Base-by-base conservation (phyloP, 192 early-diverging fungal species). In the Mortierella hygrophila region DNA sequence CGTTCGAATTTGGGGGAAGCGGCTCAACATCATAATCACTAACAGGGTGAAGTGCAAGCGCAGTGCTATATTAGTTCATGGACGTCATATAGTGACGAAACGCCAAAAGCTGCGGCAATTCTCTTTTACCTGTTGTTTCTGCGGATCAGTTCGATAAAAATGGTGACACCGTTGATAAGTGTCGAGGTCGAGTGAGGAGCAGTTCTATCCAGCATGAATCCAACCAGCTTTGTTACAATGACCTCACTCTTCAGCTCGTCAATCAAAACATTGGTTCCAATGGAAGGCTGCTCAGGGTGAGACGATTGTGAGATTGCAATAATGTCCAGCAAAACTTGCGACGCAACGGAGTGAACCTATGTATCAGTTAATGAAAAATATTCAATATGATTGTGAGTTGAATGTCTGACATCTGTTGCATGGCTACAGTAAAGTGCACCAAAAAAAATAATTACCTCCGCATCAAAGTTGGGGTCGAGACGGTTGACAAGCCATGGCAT, bases 81-180 rank as follows among this genome's bases (percentile, higher is more conserved):
- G 16, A n/a, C 10, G 49, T 41, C n/a, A 38, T 16, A 2, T 35
- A 26, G 16, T 54, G n/a, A 11, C 16, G 15, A 60, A 23, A 40
- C 4, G 5, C 7, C 47, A 11, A 40, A 3, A 3, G 38, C 57
- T 8, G 10, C 54, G 13, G 20, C 18, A 20, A 18, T 52, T 18
- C 13, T 42, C 26, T 69, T 23, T 29, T 84, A 95, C 94, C 93
- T 94, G 93, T 97, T 98, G 88, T 98, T 98, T 80, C 97, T 94
- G 77, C 98, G 93, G 88, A 99, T 97, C 26, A 99, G 91, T 89
- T 99, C 98, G 80, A 99, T 97, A 81, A 99, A 95, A 76, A 99
- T 97, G 75, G 94, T 96, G 37, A 98, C 96, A 82, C 97, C 97
- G 88, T 97, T 98, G 74, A 94, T 96, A 44, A 99, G 91, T 32